These are phyloP conservation scores for Candida gorgasii DNA, from an alignment of 805 yeast species.

Conservation along the genomic window DNA sequence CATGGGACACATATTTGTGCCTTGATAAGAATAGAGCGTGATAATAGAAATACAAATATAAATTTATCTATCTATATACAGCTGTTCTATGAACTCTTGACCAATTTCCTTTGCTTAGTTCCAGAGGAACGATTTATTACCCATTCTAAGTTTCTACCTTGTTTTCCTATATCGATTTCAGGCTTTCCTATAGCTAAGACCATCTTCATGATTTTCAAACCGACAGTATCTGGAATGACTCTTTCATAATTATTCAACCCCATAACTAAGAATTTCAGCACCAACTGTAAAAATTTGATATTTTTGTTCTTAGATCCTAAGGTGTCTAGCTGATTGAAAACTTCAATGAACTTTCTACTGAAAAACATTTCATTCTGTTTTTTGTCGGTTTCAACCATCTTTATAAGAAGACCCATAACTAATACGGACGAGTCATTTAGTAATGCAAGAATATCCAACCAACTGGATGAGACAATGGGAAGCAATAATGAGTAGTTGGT, in stretches of 20 bases:
- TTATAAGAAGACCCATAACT: conserved; percentile 28
- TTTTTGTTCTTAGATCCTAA: not conserved
- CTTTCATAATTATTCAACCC: conserved; percentile 43
- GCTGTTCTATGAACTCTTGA: not conserved
- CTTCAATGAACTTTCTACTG: conserved; percentile 45
- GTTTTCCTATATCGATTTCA: conserved; percentile 21
- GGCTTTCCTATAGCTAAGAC: conserved; percentile 31
- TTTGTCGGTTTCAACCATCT: conserved; percentile 29
- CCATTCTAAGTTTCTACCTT: conserved; percentile 31
- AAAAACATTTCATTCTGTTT: conserved; percentile 48
- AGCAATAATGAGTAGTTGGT: conserved; percentile 30
- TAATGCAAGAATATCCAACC: conserved; percentile 28
- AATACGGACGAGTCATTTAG: conserved; percentile 19
- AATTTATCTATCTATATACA: not conserved
- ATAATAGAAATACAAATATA: too few relatives aligned
- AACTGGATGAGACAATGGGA: conserved; percentile 34
- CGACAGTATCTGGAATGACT: conserved; percentile 38
- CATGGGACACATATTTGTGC: too few relatives aligned
- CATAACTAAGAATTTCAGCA: conserved; percentile 26
- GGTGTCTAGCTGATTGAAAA: conserved; percentile 35
- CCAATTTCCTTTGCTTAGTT: conserved; percentile 5
- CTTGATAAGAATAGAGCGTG: too few relatives aligned
- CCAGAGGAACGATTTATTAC: conserved; percentile 18
- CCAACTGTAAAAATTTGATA: conserved; percentile 4
- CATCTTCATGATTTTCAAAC: conserved; percentile 35